Base-by-base conservation (phyloP, 1,284 basidiomycete species). In the Phellopilus nigrolimitatus region DNA sequence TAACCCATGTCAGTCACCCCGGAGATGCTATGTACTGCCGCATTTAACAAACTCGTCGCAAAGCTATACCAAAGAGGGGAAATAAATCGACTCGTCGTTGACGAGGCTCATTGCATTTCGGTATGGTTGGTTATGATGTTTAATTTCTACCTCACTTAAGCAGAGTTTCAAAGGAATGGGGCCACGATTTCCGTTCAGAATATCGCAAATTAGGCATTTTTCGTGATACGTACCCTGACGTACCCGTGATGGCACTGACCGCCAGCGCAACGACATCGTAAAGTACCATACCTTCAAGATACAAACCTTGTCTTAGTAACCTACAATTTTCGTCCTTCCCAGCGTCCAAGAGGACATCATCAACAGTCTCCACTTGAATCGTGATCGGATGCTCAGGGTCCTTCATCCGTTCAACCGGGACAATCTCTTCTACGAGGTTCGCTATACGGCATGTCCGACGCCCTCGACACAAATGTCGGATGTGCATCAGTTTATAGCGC, bases 21-120 rank as follows among this genome's bases (percentile, higher is more conserved):
- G 0, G 91, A 94, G 61, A 81, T 78, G 42, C 69, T 92, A 36
- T 77, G 76, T 50, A 76, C 70, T 0, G 52, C 68, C 2, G 78
- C 80, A 19, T 80, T 89, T 54, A 66, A 72, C 56, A 64, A 65
- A 21, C 65, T 81, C 2, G 68, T 93, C 22, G 66, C 70, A 6
- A 66, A 61, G 0, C 66, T 85, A 1, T 73, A 88, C 53, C 61
- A 69, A 9, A 73, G 81, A 21, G 70, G 72, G 10, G 73, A 80
- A 53, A 67, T 94, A 7, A 82, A 80, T 49, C 71, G 88, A 3
- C 66, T 92, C 15, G 87, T 93, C 3, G 74, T 91, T 2, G 89
- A 94, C 57, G 91, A 95, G 74, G 90, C 88, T 0, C 90, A 92
- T 64, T 91, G 90, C 56, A 90, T 93, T 51, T 88, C 86, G n/a